Base-by-base conservation (phyloP, 2,329 filamentous ascomycete genomes). In the Rhinocladiella mackenziei region DNA sequence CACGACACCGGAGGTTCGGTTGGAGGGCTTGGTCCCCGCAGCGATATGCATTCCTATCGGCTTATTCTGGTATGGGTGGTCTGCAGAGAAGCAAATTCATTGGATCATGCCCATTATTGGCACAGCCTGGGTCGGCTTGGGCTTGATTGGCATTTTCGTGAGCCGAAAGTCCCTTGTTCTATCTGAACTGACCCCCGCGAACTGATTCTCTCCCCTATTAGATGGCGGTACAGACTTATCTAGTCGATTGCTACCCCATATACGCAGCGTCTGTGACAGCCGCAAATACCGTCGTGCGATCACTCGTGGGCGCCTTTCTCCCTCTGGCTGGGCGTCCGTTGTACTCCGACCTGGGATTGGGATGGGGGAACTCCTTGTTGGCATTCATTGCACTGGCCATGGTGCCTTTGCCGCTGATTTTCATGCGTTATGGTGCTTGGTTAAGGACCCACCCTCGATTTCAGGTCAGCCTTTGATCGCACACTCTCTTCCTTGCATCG, bases 231-330 rank as follows among this genome's bases (percentile, higher is more conserved):
- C 94, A 94, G 64, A 92, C 87, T 10, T 95, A 92, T 68, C 70
- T 92, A 51, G 86, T 91, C n/a, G 78, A 82, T 56, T 68, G 66
- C 0, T 71, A 70, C 58, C 65, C 67, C 2, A 58, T 63, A 4
- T 69, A 66, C 56, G 67, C 68, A 7, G 69, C 69, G 13, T 70
- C 66, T 41, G 87, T 88, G 3, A 74, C 94, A 62, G 87, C 89
- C 7, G 87, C 87, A 33, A 91, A 94, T 59, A 83, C 82, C 35
- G 86, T 92, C 61, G 77, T 84, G 45, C 76, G 89, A 38, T 87
- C 82, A 51, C 71, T 75, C 15, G 91, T 92, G 68, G 89, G 83
- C 46, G 87, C 86, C 40, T 77, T 78, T 2, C 89, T 89, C 17
- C 85, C 85, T 10, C 68, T 89, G 2, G 89, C 89, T 61, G 84